These are phyloP conservation scores for Talaromyces nanjingensis DNA, from an alignment of 495 filamentous ascomycete genomes.

Conservation along the genomic window DNA sequence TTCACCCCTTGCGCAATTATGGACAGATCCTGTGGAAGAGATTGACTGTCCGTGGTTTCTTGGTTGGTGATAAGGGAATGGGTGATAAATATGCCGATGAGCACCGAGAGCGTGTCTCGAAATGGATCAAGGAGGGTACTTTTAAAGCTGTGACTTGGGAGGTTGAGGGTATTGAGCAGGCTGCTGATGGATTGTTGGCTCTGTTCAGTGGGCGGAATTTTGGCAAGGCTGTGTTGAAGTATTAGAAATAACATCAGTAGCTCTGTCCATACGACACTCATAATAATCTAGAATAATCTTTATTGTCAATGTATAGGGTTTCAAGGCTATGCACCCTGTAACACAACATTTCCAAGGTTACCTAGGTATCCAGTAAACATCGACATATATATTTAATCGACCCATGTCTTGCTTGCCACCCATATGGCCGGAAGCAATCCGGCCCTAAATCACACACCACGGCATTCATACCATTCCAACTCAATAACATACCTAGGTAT, in stretches of 20 bases:
- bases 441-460: too few species aligned
- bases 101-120: constrained; percentile 71
- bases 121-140: constrained; percentile 79
- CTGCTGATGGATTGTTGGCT: constrained; percentile 73
- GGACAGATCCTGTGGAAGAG: constrained; percentile 46
- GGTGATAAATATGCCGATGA: constrained; percentile 64
- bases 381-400: too few species aligned
- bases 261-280: background rate
- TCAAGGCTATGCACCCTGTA: too few species aligned
- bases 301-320: background rate
- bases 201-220: constrained; percentile 85
- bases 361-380: too few species aligned
- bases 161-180: constrained; percentile 78
- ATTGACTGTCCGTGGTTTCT: constrained; percentile 67
- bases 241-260: background rate
- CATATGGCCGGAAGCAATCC: too few species aligned
- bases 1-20: constrained; percentile 66
- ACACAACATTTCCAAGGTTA: too few species aligned
- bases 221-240: constrained; percentile 80
- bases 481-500: too few species aligned
- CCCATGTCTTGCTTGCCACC: too few species aligned
- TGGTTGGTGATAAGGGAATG: constrained; percentile 60
- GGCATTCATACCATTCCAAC: too few species aligned
- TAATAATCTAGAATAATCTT: background rate
- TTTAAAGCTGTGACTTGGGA: constrained; percentile 66